Evolutionary conservation across 768 basidiomycete species (phyloP), one percentile per base, ranked within the genome.

Genomic region (Clathrus columnatus): DNA sequence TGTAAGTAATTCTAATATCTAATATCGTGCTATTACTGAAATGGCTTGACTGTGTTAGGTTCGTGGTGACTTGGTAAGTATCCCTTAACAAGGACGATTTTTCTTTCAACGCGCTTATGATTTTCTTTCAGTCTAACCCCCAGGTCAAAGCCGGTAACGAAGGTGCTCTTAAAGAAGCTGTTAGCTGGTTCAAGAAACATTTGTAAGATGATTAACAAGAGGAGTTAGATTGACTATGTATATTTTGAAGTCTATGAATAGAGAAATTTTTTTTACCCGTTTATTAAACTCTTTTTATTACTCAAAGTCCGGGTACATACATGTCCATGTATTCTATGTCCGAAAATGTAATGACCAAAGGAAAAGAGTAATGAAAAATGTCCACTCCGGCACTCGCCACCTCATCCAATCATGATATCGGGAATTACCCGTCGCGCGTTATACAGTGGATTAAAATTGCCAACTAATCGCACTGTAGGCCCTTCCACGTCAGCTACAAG

Each of bases 111-210:
- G 17, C 18, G 29, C 26, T 55, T 44, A 45, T 8, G 24, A n/a
- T 32, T 36, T n/a, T 50, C 7, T 17, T 18, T 29, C 43, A 71
- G 62, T 73, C 66, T 56, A 67, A 75, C 52, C 78, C 80, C 1
- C 70, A 71, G 57, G 72, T 79, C 45, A 81, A 81, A 67, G 78
- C 75, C 26, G 83, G 76, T 23, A 83, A 82, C 66, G 83, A 84
- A 63, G 81, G 80, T 29, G 71, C 81, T 0, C 83, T 84, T 72
- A 76, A 76, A 67, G 69, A 75, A 27, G 67, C 74, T 14, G 76
- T 84, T 29, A 73, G 80, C 58, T 84, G 75, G 73, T 75, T 83
- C 67, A 62, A 67, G 54, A 68, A 73, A 60, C 60, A 75, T 56
- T 42, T 73, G 23, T 67, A 44, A 61, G n/a, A 21, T 7, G 46